Conservation (phyloP, 352 stramenopile species). For the Phytophthora ramorum region DNA sequence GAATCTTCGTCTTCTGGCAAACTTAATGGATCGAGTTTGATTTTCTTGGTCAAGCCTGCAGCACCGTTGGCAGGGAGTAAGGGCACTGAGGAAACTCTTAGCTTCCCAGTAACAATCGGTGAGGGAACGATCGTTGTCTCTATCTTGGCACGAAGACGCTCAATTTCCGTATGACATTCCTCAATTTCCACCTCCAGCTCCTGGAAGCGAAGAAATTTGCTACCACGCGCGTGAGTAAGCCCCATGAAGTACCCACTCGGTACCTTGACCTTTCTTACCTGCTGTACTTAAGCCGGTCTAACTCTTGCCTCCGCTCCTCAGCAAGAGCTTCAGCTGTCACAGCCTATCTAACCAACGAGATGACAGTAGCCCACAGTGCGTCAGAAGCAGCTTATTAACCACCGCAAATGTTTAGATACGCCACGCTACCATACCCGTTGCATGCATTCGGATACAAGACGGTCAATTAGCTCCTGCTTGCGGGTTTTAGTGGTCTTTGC, state of each 20-base stretch:
- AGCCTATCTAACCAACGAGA: slow-evolving; percentile 46
- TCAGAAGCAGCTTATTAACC: slow-evolving; percentile 8
- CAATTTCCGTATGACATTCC: slow-evolving; percentile 64
- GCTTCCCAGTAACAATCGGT: slow-evolving; percentile 51
- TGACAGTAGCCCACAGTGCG: background rate
- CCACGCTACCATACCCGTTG: slow-evolving; percentile 44
- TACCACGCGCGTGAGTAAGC: slow-evolving; percentile 19
- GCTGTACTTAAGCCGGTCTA: slow-evolving; percentile 62
- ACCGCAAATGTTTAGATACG: background rate
- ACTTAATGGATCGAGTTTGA: slow-evolving; percentile 20
- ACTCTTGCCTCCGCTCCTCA: slow-evolving; percentile 61
- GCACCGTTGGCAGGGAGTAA: slow-evolving; percentile 2
- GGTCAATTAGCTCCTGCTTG: slow-evolving; percentile 64
- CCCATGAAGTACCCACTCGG: background rate
- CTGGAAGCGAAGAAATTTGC: slow-evolving; percentile 77
- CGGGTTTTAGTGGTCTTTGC: slow-evolving; percentile 70
- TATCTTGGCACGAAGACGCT: slow-evolving; percentile 47
- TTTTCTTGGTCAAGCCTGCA: slow-evolving; percentile 18
- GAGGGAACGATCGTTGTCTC: slow-evolving; percentile 1
- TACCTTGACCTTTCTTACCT: slow-evolving; percentile 37
- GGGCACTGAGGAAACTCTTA: slow-evolving; percentile 42
- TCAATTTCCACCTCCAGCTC: slow-evolving; percentile 70
- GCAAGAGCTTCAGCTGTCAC: slow-evolving; percentile 59
- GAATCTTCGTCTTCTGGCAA: background rate
- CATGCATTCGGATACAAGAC: slow-evolving; percentile 62